Conservation (phyloP, 1,284 basidiomycete genomes). For the Sanghuangporus sanghuang region DNA sequence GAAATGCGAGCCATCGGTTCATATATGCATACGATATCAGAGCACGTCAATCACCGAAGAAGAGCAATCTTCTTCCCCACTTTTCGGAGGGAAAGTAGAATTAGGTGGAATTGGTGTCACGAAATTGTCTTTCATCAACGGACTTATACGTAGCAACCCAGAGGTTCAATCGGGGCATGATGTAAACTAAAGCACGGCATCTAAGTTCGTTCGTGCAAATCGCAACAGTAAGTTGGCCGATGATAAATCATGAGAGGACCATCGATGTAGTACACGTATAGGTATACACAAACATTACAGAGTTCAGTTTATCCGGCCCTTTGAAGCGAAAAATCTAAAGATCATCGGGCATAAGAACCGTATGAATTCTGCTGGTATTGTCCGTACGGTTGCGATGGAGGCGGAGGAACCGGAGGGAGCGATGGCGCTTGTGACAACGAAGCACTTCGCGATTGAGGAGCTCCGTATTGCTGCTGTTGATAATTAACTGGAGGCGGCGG, state of each 20-base stretch:
- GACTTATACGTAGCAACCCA: no score
- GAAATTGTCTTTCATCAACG: no score
- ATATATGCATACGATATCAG: no score
- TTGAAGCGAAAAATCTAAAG: not conserved
- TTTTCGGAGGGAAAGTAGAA: no score
- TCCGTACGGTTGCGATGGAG: constrained; percentile 4
- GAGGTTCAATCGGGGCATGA: no score
- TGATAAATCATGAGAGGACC: not conserved
- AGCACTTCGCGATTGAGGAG: not conserved
- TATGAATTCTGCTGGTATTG: constrained; percentile 12
- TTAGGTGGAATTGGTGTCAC: no score
- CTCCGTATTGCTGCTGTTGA: constrained; percentile 20
- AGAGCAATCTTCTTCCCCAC: no score
- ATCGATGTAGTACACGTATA: not conserved
- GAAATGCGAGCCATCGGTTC: no score
- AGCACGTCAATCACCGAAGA: no score
- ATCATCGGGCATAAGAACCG: constrained; percentile 5
- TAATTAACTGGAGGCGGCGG: constrained; percentile 24
- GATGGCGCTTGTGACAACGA: not conserved
- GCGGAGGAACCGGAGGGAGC: constrained; percentile 2
- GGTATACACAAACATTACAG: not conserved
- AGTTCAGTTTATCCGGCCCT: not conserved
- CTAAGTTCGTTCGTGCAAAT: not conserved
- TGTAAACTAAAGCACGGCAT: not conserved
- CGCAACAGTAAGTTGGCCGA: not conserved